Conservation (phyloP, 106 monocot genomes). For the Acorus calamus region DNA sequence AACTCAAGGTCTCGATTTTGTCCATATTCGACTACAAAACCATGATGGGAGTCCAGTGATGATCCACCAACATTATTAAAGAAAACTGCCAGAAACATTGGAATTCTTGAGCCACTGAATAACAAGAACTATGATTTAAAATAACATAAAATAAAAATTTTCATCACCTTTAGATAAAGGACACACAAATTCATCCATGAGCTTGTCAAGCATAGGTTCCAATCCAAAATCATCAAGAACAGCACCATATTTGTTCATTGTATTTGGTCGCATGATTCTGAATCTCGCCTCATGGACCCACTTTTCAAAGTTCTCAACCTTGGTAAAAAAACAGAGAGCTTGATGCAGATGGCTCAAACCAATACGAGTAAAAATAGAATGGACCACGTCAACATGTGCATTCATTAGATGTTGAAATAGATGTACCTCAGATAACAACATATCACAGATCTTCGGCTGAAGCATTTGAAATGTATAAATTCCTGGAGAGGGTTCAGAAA, state of each 20-base stretch:
- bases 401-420: neutral
- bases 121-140: neutral
- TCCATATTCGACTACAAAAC: slow-evolving; percentile 95
- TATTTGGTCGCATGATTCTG: slow-evolving; percentile 88
- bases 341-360: slow-evolving; percentile 3
- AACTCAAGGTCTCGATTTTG: slow-evolving; percentile 84
- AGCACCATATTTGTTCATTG: slow-evolving; percentile 91
- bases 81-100: slow-evolving; percentile 42
- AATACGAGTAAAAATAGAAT: neutral
- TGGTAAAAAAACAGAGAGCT: slow-evolving; percentile 3
- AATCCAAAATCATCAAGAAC: slow-evolving; percentile 99
- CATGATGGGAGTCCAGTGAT: slow-evolving; percentile 83
- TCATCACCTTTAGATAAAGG: slow-evolving; percentile 74
- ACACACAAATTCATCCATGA: slow-evolving; percentile 84
- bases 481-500: slow-evolving; percentile 77
- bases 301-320: slow-evolving; percentile 91
- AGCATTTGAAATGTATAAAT: slow-evolving; percentile 85
- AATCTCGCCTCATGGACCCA: slow-evolving; percentile 61
- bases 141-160: neutral
- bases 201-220: slow-evolving; percentile 84
- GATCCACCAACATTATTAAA: slow-evolving; percentile 86
- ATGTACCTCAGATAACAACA: slow-evolving; percentile 77
- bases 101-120: neutral
- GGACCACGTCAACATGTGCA: neutral
- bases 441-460: slow-evolving; percentile 79